Base-by-base conservation (phyloP, 1,284 basidiomycete genomes). In the Peniophora sp. region DNA sequence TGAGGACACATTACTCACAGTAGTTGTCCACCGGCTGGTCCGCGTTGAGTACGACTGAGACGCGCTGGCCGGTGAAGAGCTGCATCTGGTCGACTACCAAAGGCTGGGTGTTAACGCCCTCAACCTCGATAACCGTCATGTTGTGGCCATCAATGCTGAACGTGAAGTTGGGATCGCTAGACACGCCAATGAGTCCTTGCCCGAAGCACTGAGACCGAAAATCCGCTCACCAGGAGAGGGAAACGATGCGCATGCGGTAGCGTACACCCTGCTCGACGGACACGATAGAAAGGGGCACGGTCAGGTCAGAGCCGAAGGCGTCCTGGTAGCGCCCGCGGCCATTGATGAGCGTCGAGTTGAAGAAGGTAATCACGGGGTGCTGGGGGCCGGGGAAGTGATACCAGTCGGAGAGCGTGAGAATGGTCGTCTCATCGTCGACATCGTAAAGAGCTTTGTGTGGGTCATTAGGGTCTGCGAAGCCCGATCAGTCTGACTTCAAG, bases 201-300 rank as follows among this genome's bases (percentile, higher is more conserved):
- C n/a, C n/a, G n/a, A n/a, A n/a, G n/a, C n/a, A n/a, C n/a, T n/a
- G n/a, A n/a, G n/a, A n/a, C n/a, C 27, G 27, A 32, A 12, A 5
- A 32, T 5, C 12, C 5, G 5, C 27, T 32, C 6, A 32, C 27
- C 27, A 71, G 24, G 74, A 65, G 60, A 75, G 72, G 59, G 79
- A 77, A 64, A 85, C 70, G 51, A 86, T 55, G 15, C 83, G 68
- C 57, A 70, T 60, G 22, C 68, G 61, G 59, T 79, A 75, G 43
- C 68, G 69, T 49, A 67, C 68, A 17, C 67, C 68, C 12, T 55
- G 42, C 10, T 57, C 49, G 32, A 72, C 70, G 51, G 66, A 68
- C 51, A 69, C 55, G 10, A 65, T 62, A 14, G 67, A 52, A 51
- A 62, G 64, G 1, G 61, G 58, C 15, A 67, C 61, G n/a, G 6